A percentile compares a stretch with the other conserved stretches of the same genome.
These are phyloP conservation scores for Solanum clarkiae DNA, from an alignment of 257 asterid genomes.

Conservation along the genomic window DNA sequence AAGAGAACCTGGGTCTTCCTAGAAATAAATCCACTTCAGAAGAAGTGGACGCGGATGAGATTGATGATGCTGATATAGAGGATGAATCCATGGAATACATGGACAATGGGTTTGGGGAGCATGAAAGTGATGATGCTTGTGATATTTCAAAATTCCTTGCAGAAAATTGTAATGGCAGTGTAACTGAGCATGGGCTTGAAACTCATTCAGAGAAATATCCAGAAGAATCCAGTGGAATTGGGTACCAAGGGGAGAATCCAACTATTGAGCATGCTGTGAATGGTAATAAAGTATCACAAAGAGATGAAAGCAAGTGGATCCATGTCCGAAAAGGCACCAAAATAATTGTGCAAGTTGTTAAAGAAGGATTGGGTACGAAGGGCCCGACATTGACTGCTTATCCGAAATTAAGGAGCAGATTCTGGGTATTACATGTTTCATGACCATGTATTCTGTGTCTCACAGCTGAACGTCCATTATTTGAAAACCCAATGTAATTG, in stretches of 20 bases:
- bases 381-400: constrained; percentile 89
- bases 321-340: constrained; percentile 67
- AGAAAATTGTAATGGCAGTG: constrained; percentile 54
- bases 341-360: constrained; percentile 87
- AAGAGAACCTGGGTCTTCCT: constrained; percentile 25
- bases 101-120: constrained; percentile 39
- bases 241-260: constrained; percentile 14
- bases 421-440: constrained; percentile 58
- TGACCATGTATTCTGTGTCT: constrained; percentile 13
- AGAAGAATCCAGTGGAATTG: constrained; percentile 26
- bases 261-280: constrained; percentile 9
- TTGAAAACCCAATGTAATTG: constrained; percentile 2
- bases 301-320: constrained; percentile 46
- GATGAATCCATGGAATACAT: constrained; percentile 53
- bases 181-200: constrained; percentile 25
- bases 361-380: constrained; percentile 94
- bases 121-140: constrained; percentile 27
- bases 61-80: constrained; percentile 30
- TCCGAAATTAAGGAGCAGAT: constrained; percentile 91
- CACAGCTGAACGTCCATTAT: constrained; percentile 1
- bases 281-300: constrained; percentile 4
- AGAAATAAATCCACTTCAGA: constrained; percentile 24
- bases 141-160: constrained; percentile 31
- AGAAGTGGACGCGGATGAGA: constrained; percentile 47
- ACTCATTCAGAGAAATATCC: constrained; percentile 17